Evolutionary conservation across 2,329 filamentous ascomycete genomes (phyloP).

Genomic region (Aspergillus ruber): DNA sequence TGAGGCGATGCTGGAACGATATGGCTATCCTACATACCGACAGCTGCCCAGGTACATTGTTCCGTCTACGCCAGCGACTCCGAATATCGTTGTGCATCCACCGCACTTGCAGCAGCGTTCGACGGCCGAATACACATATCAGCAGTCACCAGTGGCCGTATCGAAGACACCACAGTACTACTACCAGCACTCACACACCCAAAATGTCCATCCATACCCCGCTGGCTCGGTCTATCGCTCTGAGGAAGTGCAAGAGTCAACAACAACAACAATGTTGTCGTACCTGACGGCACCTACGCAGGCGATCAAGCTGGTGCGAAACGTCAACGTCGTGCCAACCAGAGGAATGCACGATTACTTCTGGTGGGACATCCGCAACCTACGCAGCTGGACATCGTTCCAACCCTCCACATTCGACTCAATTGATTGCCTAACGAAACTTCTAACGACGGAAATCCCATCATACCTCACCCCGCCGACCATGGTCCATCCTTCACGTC

Average conservation of each 20-base stretch:
- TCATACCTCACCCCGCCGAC: conserved; percentile 32
- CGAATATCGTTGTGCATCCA: conserved; percentile 34
- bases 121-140: conserved; percentile 33
- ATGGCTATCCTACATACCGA: conserved; percentile 78
- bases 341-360: conserved; percentile 71
- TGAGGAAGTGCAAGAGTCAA: conserved; percentile 21
- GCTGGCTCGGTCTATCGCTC: conserved; percentile 16
- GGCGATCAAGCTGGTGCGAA: conserved; percentile 72
- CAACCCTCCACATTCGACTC: conserved; percentile 63
- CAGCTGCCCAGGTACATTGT: conserved; percentile 58
- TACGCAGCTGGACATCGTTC: conserved; percentile 78
- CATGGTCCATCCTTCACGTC: conserved; percentile 40
- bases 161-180: conserved; percentile 21
- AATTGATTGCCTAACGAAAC: conserved; percentile 64
- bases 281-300: conserved; percentile 78
- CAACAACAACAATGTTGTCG: conserved; percentile 66
- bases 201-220: conserved; percentile 8
- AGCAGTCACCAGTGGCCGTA: conserved; percentile 22
- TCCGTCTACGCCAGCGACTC: conserved; percentile 32
- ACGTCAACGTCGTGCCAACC: conserved; percentile 62
- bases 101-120: conserved; percentile 34
- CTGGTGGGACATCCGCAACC: conserved; percentile 92
- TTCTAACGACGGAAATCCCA: conserved; percentile 63
- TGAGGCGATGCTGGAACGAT: conserved; percentile 58
- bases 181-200: conserved; percentile 17